phyloP scores from a whole-genome alignment of 805 yeast genomes.

The Sugiyamaella chiloensis region DNA sequence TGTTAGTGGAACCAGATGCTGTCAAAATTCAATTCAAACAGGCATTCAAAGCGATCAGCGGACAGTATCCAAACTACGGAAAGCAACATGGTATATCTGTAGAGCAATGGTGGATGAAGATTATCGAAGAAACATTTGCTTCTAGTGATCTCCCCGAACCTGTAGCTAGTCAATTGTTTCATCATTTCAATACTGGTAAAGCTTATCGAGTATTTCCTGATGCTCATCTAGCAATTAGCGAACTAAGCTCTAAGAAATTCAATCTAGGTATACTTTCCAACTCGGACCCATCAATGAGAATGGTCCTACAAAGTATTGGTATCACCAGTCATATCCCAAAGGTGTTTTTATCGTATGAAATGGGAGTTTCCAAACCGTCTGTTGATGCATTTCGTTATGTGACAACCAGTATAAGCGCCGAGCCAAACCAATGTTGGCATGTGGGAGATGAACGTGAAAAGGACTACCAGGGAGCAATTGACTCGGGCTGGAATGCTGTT shows the following conservation, averaged over 20 bases:
- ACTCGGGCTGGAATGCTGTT: constrained; percentile 23
- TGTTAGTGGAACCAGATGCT: constrained; percentile 6
- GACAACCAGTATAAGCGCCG: background rate
- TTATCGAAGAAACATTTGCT: constrained; percentile 14
- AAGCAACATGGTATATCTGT: constrained; percentile 12
- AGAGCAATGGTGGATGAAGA: constrained; percentile 21
- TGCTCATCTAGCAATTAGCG: constrained; percentile 9
- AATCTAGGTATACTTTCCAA: constrained; percentile 22
- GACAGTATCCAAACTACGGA: constrained; percentile 22
- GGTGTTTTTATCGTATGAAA: constrained; percentile 21
- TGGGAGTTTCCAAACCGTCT: constrained; percentile 23
- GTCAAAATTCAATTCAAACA: constrained; percentile 12
- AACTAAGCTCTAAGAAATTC: background rate
- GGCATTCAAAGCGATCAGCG: constrained; percentile 17
- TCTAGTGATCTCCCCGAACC: background rate
- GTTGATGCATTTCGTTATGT: constrained; percentile 16
- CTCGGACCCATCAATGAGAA: constrained; percentile 22
- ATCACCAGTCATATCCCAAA: constrained; percentile 1
- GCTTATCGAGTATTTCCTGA: constrained; percentile 21
- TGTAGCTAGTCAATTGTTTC: constrained; percentile 14
- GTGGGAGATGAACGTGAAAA: constrained; percentile 23
- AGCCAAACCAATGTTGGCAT: constrained; percentile 18
- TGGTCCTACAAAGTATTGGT: constrained; percentile 16
- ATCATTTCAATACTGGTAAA: constrained; percentile 19
- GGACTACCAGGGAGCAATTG: constrained; percentile 20